Base-by-base conservation (phyloP, 1,284 basidiomycete genomes). In the Sporisorium sorghi region DNA sequence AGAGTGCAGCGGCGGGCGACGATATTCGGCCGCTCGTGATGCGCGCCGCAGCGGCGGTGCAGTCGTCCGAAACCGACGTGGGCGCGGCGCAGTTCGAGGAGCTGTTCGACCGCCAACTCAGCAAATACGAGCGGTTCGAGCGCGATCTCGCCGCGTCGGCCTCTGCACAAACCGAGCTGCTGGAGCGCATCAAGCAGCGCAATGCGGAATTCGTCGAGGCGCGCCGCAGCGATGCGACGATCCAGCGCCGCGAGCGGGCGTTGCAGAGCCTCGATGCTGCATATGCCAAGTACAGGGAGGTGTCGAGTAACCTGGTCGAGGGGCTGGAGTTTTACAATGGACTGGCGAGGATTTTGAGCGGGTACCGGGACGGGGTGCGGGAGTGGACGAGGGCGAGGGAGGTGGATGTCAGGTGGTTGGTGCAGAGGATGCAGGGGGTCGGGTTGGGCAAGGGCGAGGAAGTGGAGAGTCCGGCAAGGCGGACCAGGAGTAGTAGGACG, bases 261-360 rank as follows among this genome's bases (percentile, higher is more conserved):
- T 85, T 98, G 42, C 93, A 94, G 81, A 90, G 90, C n/a, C 89
- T 97, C 53, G 93, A 97, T 76, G 85, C 91, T 35, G 92, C 93
- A 0, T 93, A 93, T 85, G 90, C 91, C 85, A 93, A 93, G 81
- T 97, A 95, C 85, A 88, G 89, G 51, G 94, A 97, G 85, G 91
- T 97, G 17, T 87, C 87, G 2, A 89, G 90, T 57, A 94, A 97
- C 83, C 87, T 96, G 12, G 90, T 92, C 54, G 94, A 97, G 83
- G 95, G 95, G 1, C 88, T 93, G 74, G 66, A 93, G 87, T 81
- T 81, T 47, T 81, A 81, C 56, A 80, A 80, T 55, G 59, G 68
- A 5, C 50, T 81, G 11, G 76, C 73, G 19, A 63, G 70, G 54
- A 64, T 79, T 15, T 49, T 81, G 37, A 60, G 55, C 35, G 67